phyloP scores from a whole-genome alignment of 257 asterid species.

The Schizonepeta tenuifolia region DNA sequence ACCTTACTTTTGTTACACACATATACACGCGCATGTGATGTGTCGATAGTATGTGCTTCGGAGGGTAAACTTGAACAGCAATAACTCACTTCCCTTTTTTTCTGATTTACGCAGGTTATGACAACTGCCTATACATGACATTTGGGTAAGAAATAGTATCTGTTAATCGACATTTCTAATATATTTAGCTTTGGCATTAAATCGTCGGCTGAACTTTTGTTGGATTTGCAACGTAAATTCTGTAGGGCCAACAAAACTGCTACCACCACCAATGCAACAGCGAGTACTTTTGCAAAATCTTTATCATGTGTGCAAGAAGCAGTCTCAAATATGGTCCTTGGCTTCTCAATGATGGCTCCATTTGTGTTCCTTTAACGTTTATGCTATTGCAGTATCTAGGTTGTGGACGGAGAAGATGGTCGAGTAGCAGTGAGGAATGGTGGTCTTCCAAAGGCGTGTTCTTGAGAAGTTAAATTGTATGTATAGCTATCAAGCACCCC shows the following conservation, averaged over 20 bases:
- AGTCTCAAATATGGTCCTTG: slow-evolving; percentile 31
- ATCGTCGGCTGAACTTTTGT: neutral
- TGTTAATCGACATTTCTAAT: neutral
- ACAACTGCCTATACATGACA: slow-evolving; percentile 71
- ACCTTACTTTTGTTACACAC: neutral
- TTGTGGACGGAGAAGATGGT: neutral
- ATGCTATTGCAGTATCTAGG: neutral
- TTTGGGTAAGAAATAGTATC: slow-evolving; percentile 63
- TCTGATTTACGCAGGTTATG: slow-evolving; percentile 68
- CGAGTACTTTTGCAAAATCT: slow-evolving; percentile 46
- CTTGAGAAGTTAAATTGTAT: neutral
- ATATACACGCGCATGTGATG: too few relatives aligned
- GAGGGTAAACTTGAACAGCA: neutral
- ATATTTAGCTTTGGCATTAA: neutral
- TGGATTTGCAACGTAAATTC: slow-evolving; percentile 11
- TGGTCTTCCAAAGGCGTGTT: slow-evolving; percentile 9
- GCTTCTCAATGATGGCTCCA: slow-evolving; percentile 46
- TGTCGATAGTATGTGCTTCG: neutral
- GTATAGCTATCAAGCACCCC: slow-evolving; percentile 18
- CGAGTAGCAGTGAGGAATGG: slow-evolving; percentile 1
- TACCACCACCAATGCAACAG: slow-evolving; percentile 48
- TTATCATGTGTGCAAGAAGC: slow-evolving; percentile 40
- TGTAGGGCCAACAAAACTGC: slow-evolving; percentile 68
- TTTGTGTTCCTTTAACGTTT: slow-evolving; percentile 39
- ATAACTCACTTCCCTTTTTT: neutral